Conservation (phyloP, 345 rosid genomes). For the Euclidium syriacum region DNA sequence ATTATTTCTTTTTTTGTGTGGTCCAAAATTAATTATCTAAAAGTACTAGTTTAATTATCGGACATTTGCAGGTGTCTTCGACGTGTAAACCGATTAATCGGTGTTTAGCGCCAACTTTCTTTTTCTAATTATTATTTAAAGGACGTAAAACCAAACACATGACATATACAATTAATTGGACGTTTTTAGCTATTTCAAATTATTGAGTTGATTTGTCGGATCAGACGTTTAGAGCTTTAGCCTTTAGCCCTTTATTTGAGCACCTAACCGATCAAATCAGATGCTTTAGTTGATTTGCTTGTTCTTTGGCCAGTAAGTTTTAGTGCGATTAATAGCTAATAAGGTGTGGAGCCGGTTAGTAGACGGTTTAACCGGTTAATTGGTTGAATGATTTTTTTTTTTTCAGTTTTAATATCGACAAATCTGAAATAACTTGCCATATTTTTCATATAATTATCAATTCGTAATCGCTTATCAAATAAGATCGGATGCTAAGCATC, state of each 20-base stretch:
- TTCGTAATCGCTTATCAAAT: no score
- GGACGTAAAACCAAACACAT: background rate
- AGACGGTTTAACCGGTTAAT: no score
- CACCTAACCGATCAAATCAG: background rate
- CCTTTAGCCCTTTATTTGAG: background rate
- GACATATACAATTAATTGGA: background rate
- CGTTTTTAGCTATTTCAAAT: background rate
- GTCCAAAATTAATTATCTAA: background rate
- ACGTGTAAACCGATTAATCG: no score
- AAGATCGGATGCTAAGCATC: no score
- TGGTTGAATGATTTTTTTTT: no score
- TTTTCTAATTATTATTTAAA: background rate
- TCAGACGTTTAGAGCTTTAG: no score
- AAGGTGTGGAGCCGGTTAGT: no score
- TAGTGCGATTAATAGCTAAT: background rate
- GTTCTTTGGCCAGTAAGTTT: no score
- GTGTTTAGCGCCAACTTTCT: background rate
- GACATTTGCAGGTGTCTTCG: constrained; percentile 6
- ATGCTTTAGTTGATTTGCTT: background rate
- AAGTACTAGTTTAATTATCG: background rate
- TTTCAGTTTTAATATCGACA: no score
- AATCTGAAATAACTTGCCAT: no score
- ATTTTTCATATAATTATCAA: no score
- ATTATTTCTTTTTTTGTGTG: background rate
- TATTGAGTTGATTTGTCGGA: background rate